phyloP scores from a whole-genome alignment of 805 yeast species.

The Torulaspora delbrueckii region DNA sequence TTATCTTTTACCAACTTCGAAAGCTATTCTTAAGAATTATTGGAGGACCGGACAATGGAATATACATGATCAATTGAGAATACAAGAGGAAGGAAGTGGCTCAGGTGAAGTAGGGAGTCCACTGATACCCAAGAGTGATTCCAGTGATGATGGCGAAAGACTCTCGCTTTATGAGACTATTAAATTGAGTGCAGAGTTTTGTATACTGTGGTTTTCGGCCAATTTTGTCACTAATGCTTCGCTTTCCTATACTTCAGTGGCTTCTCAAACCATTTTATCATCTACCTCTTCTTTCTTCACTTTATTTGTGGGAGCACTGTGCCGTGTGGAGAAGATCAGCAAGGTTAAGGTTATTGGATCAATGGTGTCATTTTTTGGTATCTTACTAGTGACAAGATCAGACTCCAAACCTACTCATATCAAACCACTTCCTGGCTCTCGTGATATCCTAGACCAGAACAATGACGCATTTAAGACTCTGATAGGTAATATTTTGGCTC shows the following conservation, averaged over 20 bases:
- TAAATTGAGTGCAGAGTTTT: conserved; percentile 70
- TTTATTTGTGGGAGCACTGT: conserved; percentile 68
- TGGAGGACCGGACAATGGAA: conserved; percentile 28
- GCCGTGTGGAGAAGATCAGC: conserved; percentile 65
- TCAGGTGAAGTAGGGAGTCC: conserved; percentile 10
- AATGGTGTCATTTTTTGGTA: conserved; percentile 68
- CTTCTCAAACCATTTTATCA: conserved; percentile 87
- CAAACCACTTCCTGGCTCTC: conserved; percentile 13
- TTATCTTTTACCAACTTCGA: conserved; percentile 60
- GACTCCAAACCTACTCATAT: conserved; percentile 39
- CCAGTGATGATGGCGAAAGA: conserved; percentile 7
- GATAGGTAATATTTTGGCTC: conserved; percentile 74
- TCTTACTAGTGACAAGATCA: conserved; percentile 67
- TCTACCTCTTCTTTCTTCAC: conserved; percentile 95
- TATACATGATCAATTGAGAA: conserved; percentile 26
- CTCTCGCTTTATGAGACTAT: conserved; percentile 57
- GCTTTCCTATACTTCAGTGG: conserved; percentile 82
- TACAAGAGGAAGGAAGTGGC: conserved; percentile 31
- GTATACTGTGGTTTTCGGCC: conserved; percentile 84
- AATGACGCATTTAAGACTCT: conserved; percentile 33
- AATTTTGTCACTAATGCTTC: conserved; percentile 87
- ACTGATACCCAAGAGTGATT: conserved; percentile 16
- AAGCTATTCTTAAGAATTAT: conserved; percentile 29
- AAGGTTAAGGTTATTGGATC: conserved; percentile 64
- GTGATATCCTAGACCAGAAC: conserved; percentile 25